Base-by-base conservation (phyloP, 2,329 filamentous ascomycete genomes). In the Teratosphaeriaceae sp. region DNA sequence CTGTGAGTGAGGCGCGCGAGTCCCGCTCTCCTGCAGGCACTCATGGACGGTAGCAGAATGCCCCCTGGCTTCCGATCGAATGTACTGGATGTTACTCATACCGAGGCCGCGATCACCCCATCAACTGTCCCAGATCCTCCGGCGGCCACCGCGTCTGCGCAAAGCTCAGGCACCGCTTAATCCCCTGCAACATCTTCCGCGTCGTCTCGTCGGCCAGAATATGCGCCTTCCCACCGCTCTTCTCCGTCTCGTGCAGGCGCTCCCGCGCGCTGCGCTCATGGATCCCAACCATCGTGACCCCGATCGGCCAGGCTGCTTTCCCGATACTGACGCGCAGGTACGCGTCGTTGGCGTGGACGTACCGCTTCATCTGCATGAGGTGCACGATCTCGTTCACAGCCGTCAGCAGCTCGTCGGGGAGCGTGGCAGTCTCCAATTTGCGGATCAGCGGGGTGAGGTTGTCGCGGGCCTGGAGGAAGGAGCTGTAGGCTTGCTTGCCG, bases 221-320 rank as follows among this genome's bases (percentile, higher is more conserved):
- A 64, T 98, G 89, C 3, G 90, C 92, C 58, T 88, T 84, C 45
- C 44, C 53, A 5, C 45, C 49, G 2, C 46, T 50, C 52, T 78
- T 76, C 50, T 79, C 77, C 47, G 72, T 75, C 63, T 92, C 80
- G 62, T 97, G 89, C 46, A 98, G 71, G 69, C 98, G 98, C 69
- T 98, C 92, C 50, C 92, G 79, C 16, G 92, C 90, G 53, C 85
- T 92, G 60, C 92, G 81, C 73, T 97, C 92, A 77, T 98, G 92
- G 57, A 98, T 98, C 73, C 92, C 92, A 59, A 98, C 92, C 92
- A 97, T 98, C 64, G 92, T 98, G 29, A 98, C 92, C 67, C 92
- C 92, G 59, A 98, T 98, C 19, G 92, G 92, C 92, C 92, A 98
- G 13, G 92, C 92, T 20, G 63, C 61, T 45, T 66, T 66, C 15